Percentiles rank a stretch among this genome's conserved stretches.
phyloP scores from a whole-genome alignment of 73 alveolate species.

The Blepharisma japonicum region DNA sequence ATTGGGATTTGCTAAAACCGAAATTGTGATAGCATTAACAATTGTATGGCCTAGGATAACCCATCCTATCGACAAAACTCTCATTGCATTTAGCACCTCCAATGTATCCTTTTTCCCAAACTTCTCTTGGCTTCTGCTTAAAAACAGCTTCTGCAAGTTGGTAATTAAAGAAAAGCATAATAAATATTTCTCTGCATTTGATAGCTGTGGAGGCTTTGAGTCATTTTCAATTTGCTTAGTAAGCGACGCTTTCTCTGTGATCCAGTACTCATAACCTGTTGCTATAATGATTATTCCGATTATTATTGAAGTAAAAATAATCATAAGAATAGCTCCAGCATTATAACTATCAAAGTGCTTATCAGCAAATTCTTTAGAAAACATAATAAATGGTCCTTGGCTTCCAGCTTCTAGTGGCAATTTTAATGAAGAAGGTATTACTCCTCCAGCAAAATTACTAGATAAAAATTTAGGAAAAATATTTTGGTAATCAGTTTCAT shows the following conservation, averaged over 20 bases:
- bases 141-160: slow-evolving; percentile 31
- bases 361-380: not conserved
- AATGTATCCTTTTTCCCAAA: slow-evolving; percentile 12
- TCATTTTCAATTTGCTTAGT: not conserved
- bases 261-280: not conserved
- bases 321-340: slow-evolving; percentile 8
- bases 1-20: not conserved
- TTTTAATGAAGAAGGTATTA: no score
- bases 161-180: not conserved
- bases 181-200: no score
- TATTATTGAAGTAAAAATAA: not conserved
- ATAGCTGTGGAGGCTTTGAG: no score
- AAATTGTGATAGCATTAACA: not conserved
- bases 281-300: not conserved
- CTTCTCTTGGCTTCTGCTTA: slow-evolving; percentile 30
- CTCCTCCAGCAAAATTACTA: not conserved
- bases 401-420: not conserved
- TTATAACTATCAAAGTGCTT: not conserved
- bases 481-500: not conserved
- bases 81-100: slow-evolving; percentile 41
- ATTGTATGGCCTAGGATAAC: slow-evolving; percentile 42
- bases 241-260: not conserved
- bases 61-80: slow-evolving; percentile 47
- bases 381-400: not conserved
- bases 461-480: not conserved